phyloP scores from a whole-genome alignment of 768 basidiomycete species.

The Tephrocybe rancida region DNA sequence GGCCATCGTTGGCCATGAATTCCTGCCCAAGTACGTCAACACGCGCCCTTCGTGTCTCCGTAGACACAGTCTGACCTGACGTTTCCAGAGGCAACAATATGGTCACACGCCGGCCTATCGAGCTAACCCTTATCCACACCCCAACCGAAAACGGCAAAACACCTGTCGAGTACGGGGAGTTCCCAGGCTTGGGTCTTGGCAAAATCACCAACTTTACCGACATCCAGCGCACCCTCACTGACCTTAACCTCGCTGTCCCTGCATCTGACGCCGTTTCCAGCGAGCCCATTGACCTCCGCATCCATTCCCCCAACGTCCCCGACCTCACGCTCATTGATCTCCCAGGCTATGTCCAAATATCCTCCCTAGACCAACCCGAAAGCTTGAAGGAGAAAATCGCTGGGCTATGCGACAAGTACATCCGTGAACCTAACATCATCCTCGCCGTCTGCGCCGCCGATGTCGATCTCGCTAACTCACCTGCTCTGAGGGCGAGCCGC shows the following conservation, averaged over 20 bases:
- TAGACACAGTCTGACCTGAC: background rate
- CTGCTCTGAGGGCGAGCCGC: conserved; percentile 90
- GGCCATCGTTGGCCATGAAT: conserved; percentile 96
- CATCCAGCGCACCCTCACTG: conserved; percentile 91
- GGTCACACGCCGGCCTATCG: conserved; percentile 98
- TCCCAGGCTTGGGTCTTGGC: conserved; percentile 86
- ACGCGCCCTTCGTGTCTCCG: background rate
- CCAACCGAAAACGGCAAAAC: conserved; percentile 59
- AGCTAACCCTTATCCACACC: conserved; percentile 94
- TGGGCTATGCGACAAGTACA: conserved; percentile 90
- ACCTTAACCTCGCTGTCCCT: conserved; percentile 93
- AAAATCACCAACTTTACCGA: conserved; percentile 90
- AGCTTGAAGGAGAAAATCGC: conserved; percentile 92
- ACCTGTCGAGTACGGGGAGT: conserved; percentile 87
- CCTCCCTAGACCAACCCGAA: conserved; percentile 95
- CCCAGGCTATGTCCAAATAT: conserved; percentile 95
- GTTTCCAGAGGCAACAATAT: conserved; percentile 92
- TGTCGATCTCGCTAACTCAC: conserved; percentile 97
- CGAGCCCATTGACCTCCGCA: conserved; percentile 95
- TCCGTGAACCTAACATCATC: conserved; percentile 99
- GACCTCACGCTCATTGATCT: conserved; percentile 97
- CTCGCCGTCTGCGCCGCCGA: conserved; percentile 99
- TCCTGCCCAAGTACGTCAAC: conserved; percentile 88
- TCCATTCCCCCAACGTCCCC: conserved; percentile 94
- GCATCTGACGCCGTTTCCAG: conserved; percentile 89